Conservation (phyloP, 495 filamentous ascomycete genomes). For the Astrothelium subdiscretum region DNA sequence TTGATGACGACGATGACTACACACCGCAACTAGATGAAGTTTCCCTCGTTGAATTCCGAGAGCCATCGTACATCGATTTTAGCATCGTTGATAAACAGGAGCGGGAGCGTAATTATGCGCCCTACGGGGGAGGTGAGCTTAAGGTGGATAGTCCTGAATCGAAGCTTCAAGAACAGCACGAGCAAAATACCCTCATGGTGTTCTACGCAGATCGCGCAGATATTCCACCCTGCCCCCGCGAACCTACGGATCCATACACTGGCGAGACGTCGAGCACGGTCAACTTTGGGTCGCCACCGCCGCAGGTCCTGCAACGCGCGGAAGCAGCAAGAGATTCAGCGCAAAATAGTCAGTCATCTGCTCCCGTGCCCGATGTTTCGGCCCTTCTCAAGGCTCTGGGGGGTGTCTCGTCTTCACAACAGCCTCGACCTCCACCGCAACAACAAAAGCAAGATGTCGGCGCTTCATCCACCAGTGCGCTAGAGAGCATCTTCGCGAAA, state of each 20-base stretch:
- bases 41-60: slow-evolving; percentile 33
- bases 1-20: slow-evolving; percentile 59
- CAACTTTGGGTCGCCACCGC: slow-evolving; percentile 40
- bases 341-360: slow-evolving; percentile 21
- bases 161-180: slow-evolving; percentile 55
- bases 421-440: slow-evolving; percentile 23
- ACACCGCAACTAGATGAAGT: slow-evolving; percentile 30
- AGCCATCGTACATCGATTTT: slow-evolving; percentile 43
- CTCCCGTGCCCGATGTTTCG: slow-evolving; percentile 11
- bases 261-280: slow-evolving; percentile 26
- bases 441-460: slow-evolving; percentile 18
- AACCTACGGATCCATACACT: slow-evolving; percentile 42
- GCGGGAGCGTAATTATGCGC: slow-evolving; percentile 44
- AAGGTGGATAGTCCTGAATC: slow-evolving; percentile 53
- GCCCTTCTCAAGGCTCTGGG: slow-evolving; percentile 6
- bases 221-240: slow-evolving; percentile 65
- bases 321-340: slow-evolving; percentile 1
- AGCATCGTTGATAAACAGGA: slow-evolving; percentile 39
- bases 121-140: slow-evolving; percentile 48
- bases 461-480: slow-evolving; percentile 23
- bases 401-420: slow-evolving; percentile 18
- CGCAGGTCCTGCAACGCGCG: slow-evolving; percentile 15
- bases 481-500: slow-evolving; percentile 42
- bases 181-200: slow-evolving; percentile 70
- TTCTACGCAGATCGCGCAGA: slow-evolving; percentile 63